Conservation (phyloP, 2,329 filamentous ascomycete species). For the Cryphonectria radicalis region DNA sequence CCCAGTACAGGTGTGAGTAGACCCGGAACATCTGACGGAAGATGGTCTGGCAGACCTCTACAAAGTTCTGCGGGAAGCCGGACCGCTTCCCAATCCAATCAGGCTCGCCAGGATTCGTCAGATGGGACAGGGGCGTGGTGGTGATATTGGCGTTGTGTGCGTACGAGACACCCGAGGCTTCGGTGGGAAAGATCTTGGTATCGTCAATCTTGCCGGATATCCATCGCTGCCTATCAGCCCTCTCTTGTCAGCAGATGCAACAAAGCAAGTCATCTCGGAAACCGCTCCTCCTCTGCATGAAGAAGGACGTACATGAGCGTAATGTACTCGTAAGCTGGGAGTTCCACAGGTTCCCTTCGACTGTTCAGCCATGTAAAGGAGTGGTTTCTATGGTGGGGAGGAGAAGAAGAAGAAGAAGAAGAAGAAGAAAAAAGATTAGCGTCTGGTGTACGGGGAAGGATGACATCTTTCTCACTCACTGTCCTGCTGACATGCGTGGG, state of each 20-base stretch:
- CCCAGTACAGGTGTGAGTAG: conserved; percentile 97
- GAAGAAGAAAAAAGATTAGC: conserved; percentile 25
- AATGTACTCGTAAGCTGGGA: conserved; percentile 92
- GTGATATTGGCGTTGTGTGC: conserved; percentile 64
- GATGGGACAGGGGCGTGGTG: conserved; percentile 63
- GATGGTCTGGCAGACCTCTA: conserved; percentile 88
- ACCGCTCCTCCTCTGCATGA: not conserved
- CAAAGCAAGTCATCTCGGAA: not conserved
- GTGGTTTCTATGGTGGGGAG: conserved; percentile 64
- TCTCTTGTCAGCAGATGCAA: not conserved
- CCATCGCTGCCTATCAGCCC: conserved; percentile 80
- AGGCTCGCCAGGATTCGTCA: conserved; percentile 63
- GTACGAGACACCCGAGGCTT: conserved; percentile 71
- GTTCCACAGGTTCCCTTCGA: conserved; percentile 84
- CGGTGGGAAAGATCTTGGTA: conserved; percentile 85
- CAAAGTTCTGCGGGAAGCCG: conserved; percentile 89
- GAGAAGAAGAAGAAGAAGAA: not conserved
- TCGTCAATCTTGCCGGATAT: conserved; percentile 96
- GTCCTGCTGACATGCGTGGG: conserved; percentile 91
- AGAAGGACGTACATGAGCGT: conserved; percentile 56
- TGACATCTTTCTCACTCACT: conserved; percentile 62
- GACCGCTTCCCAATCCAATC: conserved; percentile 91
- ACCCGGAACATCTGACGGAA: conserved; percentile 99
- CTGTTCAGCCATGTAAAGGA: conserved; percentile 97
- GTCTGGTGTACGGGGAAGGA: not conserved